These are phyloP conservation scores for Coffea eugenioides DNA, from an alignment of 257 asterid genomes.

Conservation along the genomic window DNA sequence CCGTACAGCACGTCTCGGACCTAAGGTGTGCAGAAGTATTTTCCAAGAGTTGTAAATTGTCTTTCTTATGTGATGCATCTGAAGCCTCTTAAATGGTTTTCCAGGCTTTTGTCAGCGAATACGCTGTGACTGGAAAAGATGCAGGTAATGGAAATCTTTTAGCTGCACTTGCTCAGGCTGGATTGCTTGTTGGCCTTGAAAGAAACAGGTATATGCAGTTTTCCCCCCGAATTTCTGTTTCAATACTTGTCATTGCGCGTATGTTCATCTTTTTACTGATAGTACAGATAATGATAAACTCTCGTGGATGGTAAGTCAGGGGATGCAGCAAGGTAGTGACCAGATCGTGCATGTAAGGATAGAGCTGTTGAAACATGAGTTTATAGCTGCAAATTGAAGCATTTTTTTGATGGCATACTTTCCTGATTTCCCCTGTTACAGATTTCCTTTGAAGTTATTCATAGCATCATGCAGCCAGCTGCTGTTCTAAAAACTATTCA, in stretches of 20 bases:
- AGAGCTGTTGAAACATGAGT: background rate
- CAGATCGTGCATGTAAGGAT: no score
- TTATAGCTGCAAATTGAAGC: background rate
- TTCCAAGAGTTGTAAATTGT: background rate
- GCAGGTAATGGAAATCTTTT: constrained; percentile 84
- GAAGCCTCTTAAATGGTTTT: background rate
- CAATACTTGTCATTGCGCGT: background rate
- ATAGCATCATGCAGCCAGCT: background rate
- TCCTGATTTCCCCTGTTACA: background rate
- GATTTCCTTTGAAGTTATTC: background rate
- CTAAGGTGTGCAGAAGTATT: constrained; percentile 59
- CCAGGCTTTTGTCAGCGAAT: constrained; percentile 97
- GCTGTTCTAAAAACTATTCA: no score
- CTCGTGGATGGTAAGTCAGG: background rate
- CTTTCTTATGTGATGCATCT: constrained; percentile 12
- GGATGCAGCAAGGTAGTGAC: background rate
- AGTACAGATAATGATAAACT: background rate
- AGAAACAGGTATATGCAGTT: constrained; percentile 50
- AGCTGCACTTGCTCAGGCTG: constrained; percentile 91
- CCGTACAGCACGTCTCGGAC: constrained; percentile 61
- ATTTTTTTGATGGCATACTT: background rate
- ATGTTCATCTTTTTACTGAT: background rate
- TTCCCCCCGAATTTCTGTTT: background rate
- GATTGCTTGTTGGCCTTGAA: constrained; percentile 85
- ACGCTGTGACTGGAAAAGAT: constrained; percentile 81